Evolutionary conservation across 169 alveolate genomes (phyloP), one percentile per base, ranked within the genome.

Genomic region (Sarcocystis neurona): DNA sequence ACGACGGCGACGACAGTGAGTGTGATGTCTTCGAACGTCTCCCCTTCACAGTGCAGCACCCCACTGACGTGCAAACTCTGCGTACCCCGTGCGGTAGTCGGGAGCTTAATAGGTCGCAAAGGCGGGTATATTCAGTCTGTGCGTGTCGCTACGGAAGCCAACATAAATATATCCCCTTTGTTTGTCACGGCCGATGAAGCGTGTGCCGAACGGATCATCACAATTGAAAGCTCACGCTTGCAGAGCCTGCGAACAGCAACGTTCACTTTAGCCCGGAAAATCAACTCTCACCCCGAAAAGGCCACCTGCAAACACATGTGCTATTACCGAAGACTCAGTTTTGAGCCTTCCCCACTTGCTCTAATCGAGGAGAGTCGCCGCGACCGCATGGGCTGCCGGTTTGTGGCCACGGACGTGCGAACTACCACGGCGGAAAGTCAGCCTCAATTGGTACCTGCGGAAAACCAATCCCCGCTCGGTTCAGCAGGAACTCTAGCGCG

Each of bases 171-270:
- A 32, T 85, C 90, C 18, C 90, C 90, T 4, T 75, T 85, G 20
- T 85, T 85, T 39, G 90, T 85, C 32, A 70, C 85, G 20, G 85
- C 90, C 15, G 90, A 85, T 18, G 90, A 85, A 41, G 84, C 90
- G 27, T 85, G 90, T 46, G 74, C 85, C 44, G 90, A 85, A 47
- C 66, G 90, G 32, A 32, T 85, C 30, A 72, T 85, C 60, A 30
- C 77, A 5, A 72, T 85, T 37, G 90, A 68, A 27, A 47, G 85
- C 10, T 18, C 47, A 3, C 58, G 56, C 32, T 30, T 10, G 32
- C 85, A 68, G 60, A 68, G 74, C n/a, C 56, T 85, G 37, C 32
- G 53, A 34, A 48, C 74, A 18, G 90, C 90, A 3, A 85, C 41
- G n/a, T 70, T 70, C 74, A 85, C 85, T 27, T 56, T 85, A 3